Conservation (phyloP, 805 yeast genomes). For the Wickerhamiella kurtzmanii region DNA sequence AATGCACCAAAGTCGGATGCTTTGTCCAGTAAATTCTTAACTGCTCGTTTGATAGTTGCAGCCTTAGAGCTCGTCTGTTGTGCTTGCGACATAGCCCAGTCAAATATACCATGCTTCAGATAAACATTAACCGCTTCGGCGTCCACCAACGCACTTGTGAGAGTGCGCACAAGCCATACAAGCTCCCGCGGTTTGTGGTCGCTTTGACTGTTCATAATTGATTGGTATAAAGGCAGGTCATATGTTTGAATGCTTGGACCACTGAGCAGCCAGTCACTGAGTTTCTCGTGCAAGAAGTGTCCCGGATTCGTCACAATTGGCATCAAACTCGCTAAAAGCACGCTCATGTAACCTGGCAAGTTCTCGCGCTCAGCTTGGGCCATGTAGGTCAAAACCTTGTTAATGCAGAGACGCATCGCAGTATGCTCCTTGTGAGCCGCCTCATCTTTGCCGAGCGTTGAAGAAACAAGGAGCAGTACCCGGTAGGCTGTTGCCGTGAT, state of each 20-base stretch:
- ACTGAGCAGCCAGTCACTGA: slow-evolving; percentile 49
- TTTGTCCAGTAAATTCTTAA: slow-evolving; percentile 8
- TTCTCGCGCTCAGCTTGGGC: slow-evolving; percentile 1
- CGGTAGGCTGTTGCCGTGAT: slow-evolving; percentile 30
- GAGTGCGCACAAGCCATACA: slow-evolving; percentile 47
- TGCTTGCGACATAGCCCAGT: slow-evolving; percentile 42
- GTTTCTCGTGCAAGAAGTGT: slow-evolving; percentile 60
- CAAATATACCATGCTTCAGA: slow-evolving; percentile 44
- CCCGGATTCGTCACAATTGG: slow-evolving; percentile 54
- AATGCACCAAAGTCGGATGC: slow-evolving; percentile 12
- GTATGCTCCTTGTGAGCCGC: slow-evolving; percentile 15
- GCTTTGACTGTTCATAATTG: slow-evolving; percentile 18
- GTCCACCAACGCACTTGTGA: slow-evolving; percentile 36
- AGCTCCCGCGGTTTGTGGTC: slow-evolving; percentile 38
- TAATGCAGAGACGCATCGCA: slow-evolving; percentile 13
- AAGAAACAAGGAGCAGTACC: slow-evolving; percentile 34
- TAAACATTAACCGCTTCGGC: slow-evolving; percentile 41
- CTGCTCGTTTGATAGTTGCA: slow-evolving; percentile 7
- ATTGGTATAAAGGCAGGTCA: slow-evolving; percentile 33
- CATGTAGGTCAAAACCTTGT: slow-evolving; percentile 11
- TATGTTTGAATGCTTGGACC: slow-evolving; percentile 33
- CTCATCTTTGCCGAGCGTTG: slow-evolving; percentile 21
- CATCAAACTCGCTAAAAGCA: slow-evolving; percentile 40
- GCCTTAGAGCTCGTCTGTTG: slow-evolving; percentile 7
- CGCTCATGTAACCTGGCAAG: slow-evolving; percentile 39